These are phyloP conservation scores for Betula pendula DNA, from an alignment of 306 rosid species.

Conservation along the genomic window DNA sequence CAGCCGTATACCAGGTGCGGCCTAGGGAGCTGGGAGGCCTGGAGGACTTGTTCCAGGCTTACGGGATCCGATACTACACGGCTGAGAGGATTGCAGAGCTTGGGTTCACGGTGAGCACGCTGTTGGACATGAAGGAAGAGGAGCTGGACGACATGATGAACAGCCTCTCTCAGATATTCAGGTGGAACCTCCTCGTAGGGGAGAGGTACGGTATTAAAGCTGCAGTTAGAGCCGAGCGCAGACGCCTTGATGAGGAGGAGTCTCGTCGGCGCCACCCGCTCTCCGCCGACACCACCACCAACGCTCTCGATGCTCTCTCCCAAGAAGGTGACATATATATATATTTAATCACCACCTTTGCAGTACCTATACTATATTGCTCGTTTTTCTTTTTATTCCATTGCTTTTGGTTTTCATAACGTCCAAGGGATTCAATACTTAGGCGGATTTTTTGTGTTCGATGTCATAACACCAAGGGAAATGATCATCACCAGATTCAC, in stretches of 20 bases:
- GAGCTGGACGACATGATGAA: conserved; percentile 98
- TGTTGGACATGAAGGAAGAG: conserved; percentile 79
- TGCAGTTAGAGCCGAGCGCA: conserved; percentile 79
- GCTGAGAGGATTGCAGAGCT: conserved; percentile 88
- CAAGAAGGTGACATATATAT: conserved; percentile 78
- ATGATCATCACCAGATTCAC: too few relatives aligned
- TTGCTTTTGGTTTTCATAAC: not conserved
- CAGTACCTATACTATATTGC: too few relatives aligned
- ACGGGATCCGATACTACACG: conserved; percentile 82
- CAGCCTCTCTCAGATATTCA: conserved; percentile 74
- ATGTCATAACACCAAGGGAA: too few relatives aligned
- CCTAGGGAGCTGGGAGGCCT: conserved; percentile 63
- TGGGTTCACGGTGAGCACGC: conserved; percentile 85
- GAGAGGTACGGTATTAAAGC: conserved; percentile 94
- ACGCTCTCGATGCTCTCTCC: conserved; percentile 77
- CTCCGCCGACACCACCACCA: conserved; percentile 55
- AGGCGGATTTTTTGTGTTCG: too few relatives aligned
- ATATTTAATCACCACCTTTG: not conserved
- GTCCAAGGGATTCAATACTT: too few relatives aligned
- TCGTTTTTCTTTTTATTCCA: not conserved
- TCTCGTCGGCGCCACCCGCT: conserved; percentile 46
- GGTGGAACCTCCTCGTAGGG: conserved; percentile 89
- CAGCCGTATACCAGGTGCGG: conserved; percentile 11
- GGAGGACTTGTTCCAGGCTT: conserved; percentile 80
- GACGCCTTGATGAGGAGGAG: conserved; percentile 75